Evolutionary conservation across 2,329 filamentous ascomycete genomes (phyloP).

Genomic region (Diaporthe nobilis): DNA sequence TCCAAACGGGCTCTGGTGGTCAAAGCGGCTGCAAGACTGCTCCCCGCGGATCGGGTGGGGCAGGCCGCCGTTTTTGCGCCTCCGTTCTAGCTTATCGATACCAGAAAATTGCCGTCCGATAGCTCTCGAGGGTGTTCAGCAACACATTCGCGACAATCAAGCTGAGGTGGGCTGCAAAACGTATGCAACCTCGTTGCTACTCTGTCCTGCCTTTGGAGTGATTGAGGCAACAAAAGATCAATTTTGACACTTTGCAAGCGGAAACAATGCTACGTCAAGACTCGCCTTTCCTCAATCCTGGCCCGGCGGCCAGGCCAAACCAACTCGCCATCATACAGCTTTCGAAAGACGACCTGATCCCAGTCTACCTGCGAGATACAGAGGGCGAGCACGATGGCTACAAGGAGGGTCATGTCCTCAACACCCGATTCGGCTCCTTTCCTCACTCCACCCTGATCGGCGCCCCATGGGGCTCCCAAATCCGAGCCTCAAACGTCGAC

Average conservation of each 20-base stretch:
- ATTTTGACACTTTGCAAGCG: conserved; percentile 39
- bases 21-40: not conserved
- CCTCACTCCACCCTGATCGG: conserved; percentile 83
- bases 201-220: not conserved
- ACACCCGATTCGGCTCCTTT: conserved; percentile 94
- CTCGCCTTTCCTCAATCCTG: conserved; percentile 86
- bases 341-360: conserved; percentile 86
- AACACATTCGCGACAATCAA: not conserved
- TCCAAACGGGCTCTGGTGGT: not conserved
- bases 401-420: conserved; percentile 83
- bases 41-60: not conserved
- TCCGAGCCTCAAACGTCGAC: conserved; percentile 90
- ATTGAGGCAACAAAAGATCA: not conserved
- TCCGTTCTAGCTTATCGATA: conserved; percentile 31
- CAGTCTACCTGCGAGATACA: conserved; percentile 76
- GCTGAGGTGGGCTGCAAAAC: not conserved
- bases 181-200: not conserved
- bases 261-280: conserved; percentile 52
- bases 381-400: conserved; percentile 79
- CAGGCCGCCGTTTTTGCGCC: not conserved
- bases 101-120: conserved; percentile 27
- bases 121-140: not conserved
- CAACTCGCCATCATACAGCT: conserved; percentile 88
- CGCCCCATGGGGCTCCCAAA: conserved; percentile 91
- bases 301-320: conserved; percentile 71